Conservation (phyloP, 1,284 basidiomycete species). For the Trichosporon asahii region DNA sequence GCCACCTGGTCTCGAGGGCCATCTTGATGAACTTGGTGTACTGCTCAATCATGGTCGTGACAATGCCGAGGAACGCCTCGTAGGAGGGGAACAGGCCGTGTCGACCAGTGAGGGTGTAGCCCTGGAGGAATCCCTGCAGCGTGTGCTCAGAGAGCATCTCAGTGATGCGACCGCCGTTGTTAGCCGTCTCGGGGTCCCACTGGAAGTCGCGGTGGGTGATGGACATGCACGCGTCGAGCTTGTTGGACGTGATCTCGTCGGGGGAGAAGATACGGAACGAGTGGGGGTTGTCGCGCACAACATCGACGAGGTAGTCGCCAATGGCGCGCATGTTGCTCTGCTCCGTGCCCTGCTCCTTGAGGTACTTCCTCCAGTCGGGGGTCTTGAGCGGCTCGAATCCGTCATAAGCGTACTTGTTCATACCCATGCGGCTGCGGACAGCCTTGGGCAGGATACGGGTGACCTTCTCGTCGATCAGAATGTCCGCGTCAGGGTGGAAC, state of each 20-base stretch:
- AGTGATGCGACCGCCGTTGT: constrained; percentile 58
- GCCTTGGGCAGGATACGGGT: constrained; percentile 46
- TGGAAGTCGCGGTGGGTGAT: constrained; percentile 54
- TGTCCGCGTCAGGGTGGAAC: constrained; percentile 57
- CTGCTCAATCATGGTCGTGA: constrained; percentile 58
- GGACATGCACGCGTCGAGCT: constrained; percentile 74
- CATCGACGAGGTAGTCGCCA: constrained; percentile 39
- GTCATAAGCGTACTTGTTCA: constrained; percentile 58
- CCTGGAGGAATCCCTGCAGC: constrained; percentile 80
- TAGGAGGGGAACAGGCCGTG: constrained; percentile 83
- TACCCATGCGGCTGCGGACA: constrained; percentile 41
- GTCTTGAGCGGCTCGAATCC: constrained; percentile 62
- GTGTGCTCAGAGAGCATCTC: constrained; percentile 87
- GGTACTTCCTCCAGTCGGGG: constrained; percentile 64
- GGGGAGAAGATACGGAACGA: constrained; percentile 87
- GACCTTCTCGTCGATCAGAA: constrained; percentile 35
- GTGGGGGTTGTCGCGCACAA: constrained; percentile 63
- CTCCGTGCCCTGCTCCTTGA: constrained; percentile 59
- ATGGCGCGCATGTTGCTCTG: constrained; percentile 65
- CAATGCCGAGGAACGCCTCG: constrained; percentile 61
- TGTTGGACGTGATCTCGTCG: constrained; percentile 78
- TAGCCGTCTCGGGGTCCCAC: constrained; percentile 25
- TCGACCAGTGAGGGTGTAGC: constrained; percentile 67
- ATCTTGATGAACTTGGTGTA: constrained; percentile 83
- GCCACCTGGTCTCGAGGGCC: constrained; percentile 71